Conservation (phyloP, 2,329 filamentous ascomycete genomes). For the Botryotinia calthae region DNA sequence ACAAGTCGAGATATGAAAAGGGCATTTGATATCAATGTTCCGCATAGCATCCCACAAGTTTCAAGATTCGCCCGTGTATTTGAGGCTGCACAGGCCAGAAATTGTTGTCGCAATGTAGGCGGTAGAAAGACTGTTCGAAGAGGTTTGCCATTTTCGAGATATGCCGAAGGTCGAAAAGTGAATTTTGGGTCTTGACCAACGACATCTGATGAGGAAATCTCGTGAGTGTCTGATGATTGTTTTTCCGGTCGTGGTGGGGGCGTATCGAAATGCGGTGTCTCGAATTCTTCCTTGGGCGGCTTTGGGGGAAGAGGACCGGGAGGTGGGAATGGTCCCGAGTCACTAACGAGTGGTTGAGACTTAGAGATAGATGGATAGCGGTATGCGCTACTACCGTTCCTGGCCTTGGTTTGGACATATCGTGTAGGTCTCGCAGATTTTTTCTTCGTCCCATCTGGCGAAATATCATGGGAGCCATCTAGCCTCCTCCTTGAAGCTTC, state of each 20-base stretch:
- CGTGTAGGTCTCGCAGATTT: constrained; percentile 34
- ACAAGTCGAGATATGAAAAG: constrained; percentile 86
- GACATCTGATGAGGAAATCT: constrained; percentile 11
- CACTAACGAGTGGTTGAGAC: constrained; percentile 46
- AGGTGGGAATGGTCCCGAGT: constrained; percentile 12
- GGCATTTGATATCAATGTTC: constrained; percentile 86
- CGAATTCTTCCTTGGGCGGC: constrained; percentile 34
- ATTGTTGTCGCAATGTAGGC: constrained; percentile 66
- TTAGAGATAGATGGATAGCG: constrained; percentile 57
- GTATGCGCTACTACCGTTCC: constrained; percentile 42
- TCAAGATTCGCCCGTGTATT: constrained; percentile 85
- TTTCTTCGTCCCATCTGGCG: constrained; percentile 30
- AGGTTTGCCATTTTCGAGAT: constrained; percentile 84
- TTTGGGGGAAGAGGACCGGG: constrained; percentile 31
- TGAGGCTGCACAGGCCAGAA: constrained; percentile 67
- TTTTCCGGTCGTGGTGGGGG: constrained; percentile 33
- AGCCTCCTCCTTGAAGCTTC: constrained; percentile 48
- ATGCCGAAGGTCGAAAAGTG: constrained; percentile 80
- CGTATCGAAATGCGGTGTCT: constrained; percentile 13
- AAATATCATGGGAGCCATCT: constrained; percentile 35
- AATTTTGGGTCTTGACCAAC: constrained; percentile 42
- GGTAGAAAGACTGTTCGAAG: constrained; percentile 88
- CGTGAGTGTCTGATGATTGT: constrained; percentile 1
- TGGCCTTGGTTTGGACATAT: constrained; percentile 23
- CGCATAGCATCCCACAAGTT: constrained; percentile 92